Conservation (phyloP, 1,284 basidiomycete species). For the Puccinia triticina region DNA sequence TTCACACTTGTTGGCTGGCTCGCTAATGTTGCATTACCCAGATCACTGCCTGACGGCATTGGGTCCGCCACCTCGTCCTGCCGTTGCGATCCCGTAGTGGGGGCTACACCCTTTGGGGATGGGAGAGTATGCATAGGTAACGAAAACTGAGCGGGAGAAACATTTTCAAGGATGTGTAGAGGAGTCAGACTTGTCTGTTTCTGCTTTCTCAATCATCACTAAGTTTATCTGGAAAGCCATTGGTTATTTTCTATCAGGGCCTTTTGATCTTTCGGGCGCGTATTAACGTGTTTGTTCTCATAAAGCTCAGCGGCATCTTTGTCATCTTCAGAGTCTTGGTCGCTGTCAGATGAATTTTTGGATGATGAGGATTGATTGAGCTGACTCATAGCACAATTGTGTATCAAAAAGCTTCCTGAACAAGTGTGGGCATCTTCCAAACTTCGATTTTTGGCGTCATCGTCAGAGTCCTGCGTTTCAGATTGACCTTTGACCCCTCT, state of each 20-base stretch:
- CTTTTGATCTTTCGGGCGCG: neutral
- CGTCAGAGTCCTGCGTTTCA: neutral
- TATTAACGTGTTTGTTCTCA: neutral
- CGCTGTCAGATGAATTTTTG: neutral
- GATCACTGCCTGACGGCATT: neutral
- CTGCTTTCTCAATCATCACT: constrained; percentile 2
- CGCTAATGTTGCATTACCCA: neutral
- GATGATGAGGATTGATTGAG: neutral
- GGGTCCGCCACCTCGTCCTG: neutral
- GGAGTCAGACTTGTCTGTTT: neutral
- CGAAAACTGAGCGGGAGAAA: constrained; percentile 3
- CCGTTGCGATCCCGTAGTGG: neutral
- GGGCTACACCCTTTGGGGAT: neutral
- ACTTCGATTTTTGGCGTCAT: neutral
- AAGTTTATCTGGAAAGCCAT: no score
- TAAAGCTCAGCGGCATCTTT: neutral
- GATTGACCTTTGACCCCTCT: neutral
- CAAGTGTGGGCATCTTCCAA: neutral
- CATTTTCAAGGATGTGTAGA: neutral
- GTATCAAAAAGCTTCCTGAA: neutral
- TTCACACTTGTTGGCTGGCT: neutral
- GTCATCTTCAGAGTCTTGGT: neutral
- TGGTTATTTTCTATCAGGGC: neutral
- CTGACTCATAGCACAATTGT: neutral
- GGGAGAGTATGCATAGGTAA: neutral